A percentile compares a stretch with the other conserved stretches of the same genome.
Conservation (phyloP, 2,329 filamentous ascomycete genomes). For the Fusarium sp. region DNA sequence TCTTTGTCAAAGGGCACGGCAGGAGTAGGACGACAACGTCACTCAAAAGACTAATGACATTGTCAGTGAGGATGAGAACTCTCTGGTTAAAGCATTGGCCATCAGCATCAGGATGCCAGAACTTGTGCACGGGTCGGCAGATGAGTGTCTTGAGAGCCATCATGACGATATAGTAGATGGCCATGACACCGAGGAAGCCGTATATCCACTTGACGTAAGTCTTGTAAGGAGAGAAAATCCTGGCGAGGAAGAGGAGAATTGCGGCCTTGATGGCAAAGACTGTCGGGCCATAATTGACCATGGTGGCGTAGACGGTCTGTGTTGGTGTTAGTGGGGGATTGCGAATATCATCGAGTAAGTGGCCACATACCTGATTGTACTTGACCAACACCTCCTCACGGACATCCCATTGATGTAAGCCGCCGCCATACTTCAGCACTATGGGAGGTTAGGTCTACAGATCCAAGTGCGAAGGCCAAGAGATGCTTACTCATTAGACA, state of each 20-base stretch:
- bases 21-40: slow-evolving; percentile 21
- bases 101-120: slow-evolving; percentile 12
- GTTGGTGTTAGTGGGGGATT: not conserved
- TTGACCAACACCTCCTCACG: slow-evolving; percentile 13
- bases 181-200: slow-evolving; percentile 15
- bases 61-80: slow-evolving; percentile 18
- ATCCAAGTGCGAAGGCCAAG: accelerated
- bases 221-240: slow-evolving; percentile 22
- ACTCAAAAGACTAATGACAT: slow-evolving; percentile 29
- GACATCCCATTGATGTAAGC: slow-evolving; percentile 29
- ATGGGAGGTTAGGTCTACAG: accelerated
- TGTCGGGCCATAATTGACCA: slow-evolving; percentile 31
- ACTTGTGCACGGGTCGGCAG: slow-evolving; percentile 24
- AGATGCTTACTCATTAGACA: slow-evolving; percentile 15
- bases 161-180: slow-evolving; percentile 19
- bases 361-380: slow-evolving; percentile 10
- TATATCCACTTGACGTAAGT: slow-evolving; percentile 33
- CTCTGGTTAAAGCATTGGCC: slow-evolving; percentile 30
- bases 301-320: slow-evolving; percentile 26
- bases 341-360: not conserved
- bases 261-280: slow-evolving; percentile 29
- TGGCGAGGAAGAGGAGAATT: slow-evolving; percentile 25
- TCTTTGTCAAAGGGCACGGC: slow-evolving; percentile 22
- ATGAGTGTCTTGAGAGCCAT: slow-evolving; percentile 27
- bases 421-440: slow-evolving; percentile 28